Evolutionary conservation across 257 asterid genomes (phyloP), one percentile per base, ranked within the genome.

Genomic region (Solanum bukasovii): DNA sequence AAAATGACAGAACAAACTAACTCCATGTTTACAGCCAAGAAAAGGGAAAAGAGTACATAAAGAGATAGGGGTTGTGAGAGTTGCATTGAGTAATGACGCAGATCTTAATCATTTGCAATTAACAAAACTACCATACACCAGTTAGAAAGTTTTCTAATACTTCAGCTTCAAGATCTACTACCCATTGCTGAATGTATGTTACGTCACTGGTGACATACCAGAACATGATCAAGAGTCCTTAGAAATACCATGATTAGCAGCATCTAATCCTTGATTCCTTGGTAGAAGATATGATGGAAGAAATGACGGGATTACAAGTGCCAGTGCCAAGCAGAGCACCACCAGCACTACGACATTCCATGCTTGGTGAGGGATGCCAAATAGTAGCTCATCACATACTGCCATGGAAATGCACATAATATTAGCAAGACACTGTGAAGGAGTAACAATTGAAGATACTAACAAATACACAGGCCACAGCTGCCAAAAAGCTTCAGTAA

Each of bases 331-430:
- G 92, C 98, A 93, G 82, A 93, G 72, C 87, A 94, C 52, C 63
- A 89, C 96, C 88, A 95, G 63, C 87, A 89, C 87, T 27, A 89
- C 95, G n/a, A 95, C 94, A 33, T 90, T 91, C 98, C 99, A 96
- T 86, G 96, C 96, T 88, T 93, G 88, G 52, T 91, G 93, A 74
- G 99, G 96, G 86, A 96, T 95, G 87, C 99, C 98, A 84, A 95
- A 84, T 87, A 94, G 86, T 89, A 95, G 89, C 90, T 96, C 98
- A 88, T 95, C 98, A 88, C 99, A 96, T 89, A 95, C 99, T 96
- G 98, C 89, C 91, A 89, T 21, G 78, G 85, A 46, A 81, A 81
- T 81, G 70, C 85, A 84, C 59, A 88, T 40, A 34, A 46, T 49
- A 29, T 81, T 81, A 29, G 70, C 34, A 46, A 46, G 85, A 29